Conservation (phyloP, 441 rosid genomes). For the Daphne laureola region DNA sequence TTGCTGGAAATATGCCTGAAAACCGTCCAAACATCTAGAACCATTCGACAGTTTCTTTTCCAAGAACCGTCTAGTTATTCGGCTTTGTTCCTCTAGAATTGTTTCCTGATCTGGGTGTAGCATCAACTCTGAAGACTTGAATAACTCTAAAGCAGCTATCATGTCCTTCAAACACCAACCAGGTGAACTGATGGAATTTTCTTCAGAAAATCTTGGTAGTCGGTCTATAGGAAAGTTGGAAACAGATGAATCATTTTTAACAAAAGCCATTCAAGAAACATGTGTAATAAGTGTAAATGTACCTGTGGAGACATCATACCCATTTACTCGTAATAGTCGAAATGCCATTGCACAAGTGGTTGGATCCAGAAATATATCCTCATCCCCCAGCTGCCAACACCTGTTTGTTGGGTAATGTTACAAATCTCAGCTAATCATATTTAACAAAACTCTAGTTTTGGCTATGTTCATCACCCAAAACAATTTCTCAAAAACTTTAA, state of each 20-base stretch:
- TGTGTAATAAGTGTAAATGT: constrained; percentile 9
- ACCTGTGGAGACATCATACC: constrained; percentile 75
- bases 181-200: constrained; percentile 43
- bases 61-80: constrained; percentile 49
- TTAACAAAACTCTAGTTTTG: background rate
- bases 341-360: constrained; percentile 53
- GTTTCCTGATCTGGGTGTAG: constrained; percentile 44
- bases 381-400: constrained; percentile 65
- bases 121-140: constrained; percentile 51
- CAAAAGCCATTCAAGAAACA: constrained; percentile 9
- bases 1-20: constrained; percentile 16
- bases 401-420: constrained; percentile 35
- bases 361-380: constrained; percentile 49
- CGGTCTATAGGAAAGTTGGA: constrained; percentile 34
- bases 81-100: constrained; percentile 33
- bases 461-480: background rate
- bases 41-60: constrained; percentile 29
- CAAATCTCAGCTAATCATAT: constrained; percentile 7
- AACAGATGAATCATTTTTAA: background rate
- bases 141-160: constrained; percentile 48
- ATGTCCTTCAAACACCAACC: constrained; percentile 49
- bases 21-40: constrained; percentile 24
- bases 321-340: constrained; percentile 38
- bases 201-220: constrained; percentile 37
- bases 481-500: too few species aligned